Conservation (phyloP, 1,284 basidiomycete species). For the Phaffia rhodozyma region DNA sequence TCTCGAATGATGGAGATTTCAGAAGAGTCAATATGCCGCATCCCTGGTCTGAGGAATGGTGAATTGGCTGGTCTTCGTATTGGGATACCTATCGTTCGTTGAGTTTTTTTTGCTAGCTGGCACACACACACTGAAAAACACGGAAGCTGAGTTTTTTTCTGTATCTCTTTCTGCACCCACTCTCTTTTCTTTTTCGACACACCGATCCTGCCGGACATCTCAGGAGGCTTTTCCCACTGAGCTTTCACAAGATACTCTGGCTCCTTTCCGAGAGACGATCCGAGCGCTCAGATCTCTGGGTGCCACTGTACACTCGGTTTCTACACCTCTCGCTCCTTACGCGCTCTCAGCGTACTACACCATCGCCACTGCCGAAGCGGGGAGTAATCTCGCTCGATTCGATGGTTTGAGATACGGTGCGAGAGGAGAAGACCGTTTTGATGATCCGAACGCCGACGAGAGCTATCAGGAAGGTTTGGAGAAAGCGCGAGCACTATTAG, state of each 20-base stretch:
- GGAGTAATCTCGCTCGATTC: constrained; percentile 81
- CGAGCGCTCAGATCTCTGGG: constrained; percentile 45
- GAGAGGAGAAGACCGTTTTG: constrained; percentile 31
- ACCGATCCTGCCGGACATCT: neutral
- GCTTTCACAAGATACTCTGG: constrained; percentile 43
- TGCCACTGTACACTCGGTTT: constrained; percentile 59
- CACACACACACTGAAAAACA: neutral
- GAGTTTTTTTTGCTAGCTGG: neutral
- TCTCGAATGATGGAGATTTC: constrained; percentile 19
- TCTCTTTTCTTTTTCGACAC: neutral
- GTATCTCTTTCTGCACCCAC: neutral
- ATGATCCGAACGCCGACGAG: constrained; percentile 22
- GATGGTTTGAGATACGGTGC: constrained; percentile 60
- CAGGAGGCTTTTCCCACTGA: constrained; percentile 75
- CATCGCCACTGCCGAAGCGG: constrained; percentile 84
- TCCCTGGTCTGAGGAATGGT: constrained; percentile 16
- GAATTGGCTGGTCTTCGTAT: constrained; percentile 43
- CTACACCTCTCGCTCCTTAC: constrained; percentile 61
- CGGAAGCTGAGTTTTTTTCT: constrained; percentile 29
- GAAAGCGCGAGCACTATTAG: constrained; percentile 56
- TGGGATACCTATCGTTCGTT: constrained; percentile 46
- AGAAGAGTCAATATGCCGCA: neutral
- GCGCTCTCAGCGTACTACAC: constrained; percentile 92
- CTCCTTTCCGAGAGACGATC: constrained; percentile 39
- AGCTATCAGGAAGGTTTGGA: constrained; percentile 44